Percentiles rank a stretch among this genome's conserved stretches.
phyloP scores from a whole-genome alignment of 208 protist genomes.

The Crithidia acanthocephali region DNA sequence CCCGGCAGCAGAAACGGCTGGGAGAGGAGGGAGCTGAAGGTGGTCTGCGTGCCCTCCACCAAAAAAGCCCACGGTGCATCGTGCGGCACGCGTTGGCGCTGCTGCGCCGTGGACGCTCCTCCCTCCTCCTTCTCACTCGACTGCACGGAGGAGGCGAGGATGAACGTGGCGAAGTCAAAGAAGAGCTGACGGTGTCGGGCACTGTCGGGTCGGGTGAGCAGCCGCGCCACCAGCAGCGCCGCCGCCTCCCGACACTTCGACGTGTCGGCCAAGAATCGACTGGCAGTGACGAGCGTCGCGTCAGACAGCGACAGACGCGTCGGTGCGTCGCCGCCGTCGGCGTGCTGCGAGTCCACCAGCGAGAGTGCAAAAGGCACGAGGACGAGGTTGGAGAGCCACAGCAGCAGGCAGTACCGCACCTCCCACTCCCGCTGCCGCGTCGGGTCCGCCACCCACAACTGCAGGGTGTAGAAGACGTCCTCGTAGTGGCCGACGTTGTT shows the following conservation, averaged over 20 bases:
- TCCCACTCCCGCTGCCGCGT: slow-evolving; percentile 90
- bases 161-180: slow-evolving; percentile 55
- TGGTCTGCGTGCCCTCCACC: slow-evolving; percentile 25
- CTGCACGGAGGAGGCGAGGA: slow-evolving; percentile 29
- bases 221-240: slow-evolving; percentile 84
- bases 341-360: slow-evolving; percentile 85
- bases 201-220: slow-evolving; percentile 93
- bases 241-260: slow-evolving; percentile 93
- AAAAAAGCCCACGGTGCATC: slow-evolving; percentile 22
- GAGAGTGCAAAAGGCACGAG: slow-evolving; percentile 96
- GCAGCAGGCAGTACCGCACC: slow-evolving; percentile 95
- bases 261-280: slow-evolving; percentile 78
- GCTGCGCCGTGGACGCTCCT: background rate
- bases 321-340: background rate
- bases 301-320: slow-evolving; percentile 60
- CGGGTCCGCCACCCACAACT: slow-evolving; percentile 60
- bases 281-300: slow-evolving; percentile 70
- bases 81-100: slow-evolving; percentile 10
- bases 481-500: slow-evolving; percentile 91
- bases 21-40: slow-evolving; percentile 31
- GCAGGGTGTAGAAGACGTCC: slow-evolving; percentile 84
- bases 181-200: slow-evolving; percentile 61
- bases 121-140: background rate
- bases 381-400: slow-evolving; percentile 97
- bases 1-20: slow-evolving; percentile 63